Conservation (phyloP, 805 yeast species). For the Teunomyces barrocoloradensis region DNA sequence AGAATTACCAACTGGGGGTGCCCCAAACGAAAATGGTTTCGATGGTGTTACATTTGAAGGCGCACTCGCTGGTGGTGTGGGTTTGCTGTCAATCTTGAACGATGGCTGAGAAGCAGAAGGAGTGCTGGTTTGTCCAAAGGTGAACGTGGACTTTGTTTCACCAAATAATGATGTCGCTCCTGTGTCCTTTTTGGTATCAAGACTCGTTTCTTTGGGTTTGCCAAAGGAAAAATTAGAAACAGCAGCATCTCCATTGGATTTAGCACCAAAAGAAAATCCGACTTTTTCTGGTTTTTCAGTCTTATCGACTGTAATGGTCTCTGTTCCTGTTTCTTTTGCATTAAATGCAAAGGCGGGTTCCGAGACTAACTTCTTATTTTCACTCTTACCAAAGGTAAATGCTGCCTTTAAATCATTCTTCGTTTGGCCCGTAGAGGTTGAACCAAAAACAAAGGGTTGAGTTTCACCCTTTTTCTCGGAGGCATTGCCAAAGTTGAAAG, state of each 20-base stretch:
- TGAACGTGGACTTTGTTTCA: neutral
- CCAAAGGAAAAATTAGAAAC: conserved; percentile 11
- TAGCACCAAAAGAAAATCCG: neutral
- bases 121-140: neutral
- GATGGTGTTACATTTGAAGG: conserved; percentile 1
- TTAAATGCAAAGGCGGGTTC: neutral
- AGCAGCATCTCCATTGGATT: neutral
- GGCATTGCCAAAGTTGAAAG: conserved; percentile 7
- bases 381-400: conserved; percentile 10
- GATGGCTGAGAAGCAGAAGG: neutral
- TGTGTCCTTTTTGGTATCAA: neutral
- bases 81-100: neutral
- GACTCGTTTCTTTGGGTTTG: neutral
- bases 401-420: conserved; percentile 5
- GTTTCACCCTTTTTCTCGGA: conserved; percentile 3
- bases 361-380: neutral
- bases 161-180: neutral
- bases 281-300: neutral
- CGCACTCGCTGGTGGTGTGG: neutral
- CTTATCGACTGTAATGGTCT: neutral
- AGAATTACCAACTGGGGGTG: neutral
- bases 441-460: neutral
- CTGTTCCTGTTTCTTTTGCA: neutral
- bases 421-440: neutral
- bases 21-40: conserved; percentile 1